These are phyloP conservation scores for Coniochaeta sp. DNA, from an alignment of 2,329 filamentous ascomycete genomes.

Conservation along the genomic window DNA sequence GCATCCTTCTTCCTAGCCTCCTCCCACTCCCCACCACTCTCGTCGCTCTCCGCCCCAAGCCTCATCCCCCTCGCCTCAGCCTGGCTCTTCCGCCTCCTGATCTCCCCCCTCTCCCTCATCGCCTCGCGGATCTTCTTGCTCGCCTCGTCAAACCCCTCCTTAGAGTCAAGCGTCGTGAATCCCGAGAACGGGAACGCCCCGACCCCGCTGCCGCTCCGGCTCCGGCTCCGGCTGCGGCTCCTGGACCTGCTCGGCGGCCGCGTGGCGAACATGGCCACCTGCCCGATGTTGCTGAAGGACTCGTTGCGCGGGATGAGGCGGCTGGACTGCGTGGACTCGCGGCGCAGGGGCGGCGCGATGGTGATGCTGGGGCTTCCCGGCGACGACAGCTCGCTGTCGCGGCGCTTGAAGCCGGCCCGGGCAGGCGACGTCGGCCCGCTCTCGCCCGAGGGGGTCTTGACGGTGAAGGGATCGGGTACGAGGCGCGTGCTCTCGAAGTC, in stretches of 20 bases:
- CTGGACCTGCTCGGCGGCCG: conserved; percentile 72
- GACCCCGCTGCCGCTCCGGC: conserved; percentile 45
- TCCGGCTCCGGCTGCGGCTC: conserved; percentile 62
- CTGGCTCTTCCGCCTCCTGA: conserved; percentile 46
- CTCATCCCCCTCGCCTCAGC: conserved; percentile 26
- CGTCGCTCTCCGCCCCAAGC: conserved; percentile 21
- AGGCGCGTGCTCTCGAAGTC: conserved; percentile 80
- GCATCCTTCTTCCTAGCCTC: conserved; percentile 35
- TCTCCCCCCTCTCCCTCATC: conserved; percentile 69
- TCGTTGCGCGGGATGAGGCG: conserved; percentile 71
- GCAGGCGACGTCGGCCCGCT: conserved; percentile 18
- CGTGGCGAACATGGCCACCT: conserved; percentile 84
- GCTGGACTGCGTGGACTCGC: conserved; percentile 46
- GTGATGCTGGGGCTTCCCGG: conserved; percentile 14
- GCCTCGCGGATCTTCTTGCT: conserved; percentile 76
- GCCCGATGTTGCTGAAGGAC: conserved; percentile 84
- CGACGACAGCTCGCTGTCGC: conserved; percentile 41
- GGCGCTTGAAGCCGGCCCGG: conserved; percentile 21
- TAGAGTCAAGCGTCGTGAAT: conserved; percentile 60
- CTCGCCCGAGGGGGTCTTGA: conserved; percentile 22
- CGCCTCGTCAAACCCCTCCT: conserved; percentile 72
- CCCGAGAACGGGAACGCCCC: conserved; percentile 58
- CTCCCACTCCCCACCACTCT: conserved; percentile 33
- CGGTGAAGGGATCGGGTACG: conserved; percentile 46
- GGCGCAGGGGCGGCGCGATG: conserved; percentile 26